Conservation (phyloP, 495 filamentous ascomycete genomes). For the Oidiodendron maius region DNA sequence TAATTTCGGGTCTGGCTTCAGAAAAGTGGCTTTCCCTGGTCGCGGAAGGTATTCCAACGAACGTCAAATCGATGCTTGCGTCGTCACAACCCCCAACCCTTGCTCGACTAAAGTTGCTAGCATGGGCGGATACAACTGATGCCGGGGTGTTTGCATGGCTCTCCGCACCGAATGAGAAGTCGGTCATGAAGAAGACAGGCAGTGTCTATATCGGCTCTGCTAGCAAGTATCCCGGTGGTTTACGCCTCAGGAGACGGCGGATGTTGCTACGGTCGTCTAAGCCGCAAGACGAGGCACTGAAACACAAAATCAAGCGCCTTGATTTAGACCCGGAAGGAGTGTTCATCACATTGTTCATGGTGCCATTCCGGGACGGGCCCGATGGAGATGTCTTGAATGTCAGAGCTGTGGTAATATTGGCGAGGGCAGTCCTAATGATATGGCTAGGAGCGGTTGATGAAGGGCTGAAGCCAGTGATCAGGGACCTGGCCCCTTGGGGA, state of each 20-base stretch:
- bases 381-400: conserved; percentile 6
- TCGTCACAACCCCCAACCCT: conserved; percentile 7
- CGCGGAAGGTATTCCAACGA: conserved; percentile 5
- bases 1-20: conserved; percentile 3
- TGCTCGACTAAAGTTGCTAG: conserved; percentile 9
- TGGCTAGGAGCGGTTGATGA: conserved; percentile 10
- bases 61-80: conserved; percentile 12
- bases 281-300: conserved; percentile 7
- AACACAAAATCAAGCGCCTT: conserved; percentile 8
- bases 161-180: conserved; percentile 3
- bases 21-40: conserved; percentile 7
- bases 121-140: conserved; percentile 11
- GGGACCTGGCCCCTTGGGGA: conserved; percentile 8
- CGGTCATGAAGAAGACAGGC: conserved; percentile 1
- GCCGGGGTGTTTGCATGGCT: conserved; percentile 8
- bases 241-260: conserved; percentile 1
- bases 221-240: conserved; percentile 4
- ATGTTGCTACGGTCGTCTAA: not conserved
- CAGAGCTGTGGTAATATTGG: conserved; percentile 10
- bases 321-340: conserved; percentile 6
- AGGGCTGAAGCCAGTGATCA: conserved; percentile 6
- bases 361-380: conserved; percentile 6
- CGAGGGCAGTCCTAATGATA: conserved; percentile 7
- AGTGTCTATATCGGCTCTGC: conserved; percentile 11
- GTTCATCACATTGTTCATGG: conserved; percentile 6